Conservation (phyloP, 2,329 filamentous ascomycete genomes). For the Beauveria asiatica region DNA sequence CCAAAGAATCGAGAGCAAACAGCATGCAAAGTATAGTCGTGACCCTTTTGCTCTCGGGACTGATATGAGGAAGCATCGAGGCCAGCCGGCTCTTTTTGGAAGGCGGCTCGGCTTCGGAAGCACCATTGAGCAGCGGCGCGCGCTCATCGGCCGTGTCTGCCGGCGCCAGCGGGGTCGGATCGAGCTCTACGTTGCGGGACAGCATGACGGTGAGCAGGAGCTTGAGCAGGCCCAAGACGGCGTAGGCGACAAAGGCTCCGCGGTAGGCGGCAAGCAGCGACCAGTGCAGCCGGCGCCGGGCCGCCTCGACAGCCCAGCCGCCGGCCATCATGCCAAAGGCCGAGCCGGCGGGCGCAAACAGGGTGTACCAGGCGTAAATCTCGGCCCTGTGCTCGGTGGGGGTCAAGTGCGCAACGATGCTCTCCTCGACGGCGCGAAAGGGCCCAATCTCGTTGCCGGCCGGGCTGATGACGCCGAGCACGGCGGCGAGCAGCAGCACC, state of each 20-base stretch:
- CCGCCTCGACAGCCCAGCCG: constrained; percentile 49
- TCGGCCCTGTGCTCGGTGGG: constrained; percentile 37
- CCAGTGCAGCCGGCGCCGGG: constrained; percentile 37
- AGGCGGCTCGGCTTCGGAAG: background rate
- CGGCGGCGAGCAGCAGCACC: constrained; percentile 46
- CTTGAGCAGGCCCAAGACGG: constrained; percentile 48
- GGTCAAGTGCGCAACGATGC: constrained; percentile 49
- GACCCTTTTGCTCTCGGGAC: constrained; percentile 42
- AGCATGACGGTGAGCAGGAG: constrained; percentile 42
- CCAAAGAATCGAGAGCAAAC: constrained; percentile 61
- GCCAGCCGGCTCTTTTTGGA: constrained; percentile 10
- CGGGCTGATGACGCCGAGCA: constrained; percentile 55
- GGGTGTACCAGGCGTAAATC: constrained; percentile 54
- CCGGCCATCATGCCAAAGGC: constrained; percentile 51
- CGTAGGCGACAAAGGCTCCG: constrained; percentile 49
- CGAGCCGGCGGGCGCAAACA: constrained; percentile 49
- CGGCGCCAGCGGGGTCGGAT: constrained; percentile 12
- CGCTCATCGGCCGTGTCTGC: constrained; percentile 11
- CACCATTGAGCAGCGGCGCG: constrained; percentile 18
- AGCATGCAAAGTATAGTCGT: constrained; percentile 57
- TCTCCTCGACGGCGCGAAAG: constrained; percentile 55
- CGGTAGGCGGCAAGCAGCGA: constrained; percentile 40
- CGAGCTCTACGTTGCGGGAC: constrained; percentile 36
- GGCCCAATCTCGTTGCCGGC: constrained; percentile 57
- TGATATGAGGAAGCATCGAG: constrained; percentile 47